phyloP scores from a whole-genome alignment of 2,329 filamentous ascomycete genomes.

The Paecilomyces variotii region DNA sequence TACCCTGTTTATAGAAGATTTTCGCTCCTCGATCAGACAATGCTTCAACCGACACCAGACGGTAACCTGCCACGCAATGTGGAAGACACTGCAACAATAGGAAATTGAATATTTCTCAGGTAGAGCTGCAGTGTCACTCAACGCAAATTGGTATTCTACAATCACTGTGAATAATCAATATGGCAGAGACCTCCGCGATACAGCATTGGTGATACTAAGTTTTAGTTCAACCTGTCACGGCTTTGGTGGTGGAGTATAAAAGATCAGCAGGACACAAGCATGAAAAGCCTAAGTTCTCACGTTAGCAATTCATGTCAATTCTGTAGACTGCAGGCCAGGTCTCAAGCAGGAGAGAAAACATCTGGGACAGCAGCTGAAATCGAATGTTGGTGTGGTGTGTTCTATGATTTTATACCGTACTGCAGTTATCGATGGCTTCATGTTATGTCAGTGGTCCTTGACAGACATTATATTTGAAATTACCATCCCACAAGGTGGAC shows the following conservation, averaged over 20 bases:
- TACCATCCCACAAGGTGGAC: background rate
- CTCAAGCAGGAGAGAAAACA: background rate
- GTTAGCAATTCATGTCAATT: background rate
- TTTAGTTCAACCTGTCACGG: constrained; percentile 1
- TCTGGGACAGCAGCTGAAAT: background rate
- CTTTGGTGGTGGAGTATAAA: background rate
- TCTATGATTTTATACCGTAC: background rate
- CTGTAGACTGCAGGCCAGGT: background rate
- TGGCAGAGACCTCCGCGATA: background rate
- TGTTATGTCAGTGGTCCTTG: background rate
- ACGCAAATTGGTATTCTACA: background rate
- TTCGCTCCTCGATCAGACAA: background rate
- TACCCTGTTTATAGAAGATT: background rate
- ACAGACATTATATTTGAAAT: background rate
- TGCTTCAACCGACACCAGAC: background rate
- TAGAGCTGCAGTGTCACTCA: constrained; percentile 1
- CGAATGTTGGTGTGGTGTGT: background rate
- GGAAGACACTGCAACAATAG: background rate
- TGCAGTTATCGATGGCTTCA: background rate
- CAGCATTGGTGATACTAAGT: constrained; percentile 7
- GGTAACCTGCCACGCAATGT: background rate
- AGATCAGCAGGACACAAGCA: constrained; percentile 5
- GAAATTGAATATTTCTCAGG: background rate
- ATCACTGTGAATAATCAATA: background rate
- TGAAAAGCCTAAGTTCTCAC: background rate